These are phyloP conservation scores for Glebionis coronaria DNA, from an alignment of 129 eudicot species.

Conservation along the genomic window DNA sequence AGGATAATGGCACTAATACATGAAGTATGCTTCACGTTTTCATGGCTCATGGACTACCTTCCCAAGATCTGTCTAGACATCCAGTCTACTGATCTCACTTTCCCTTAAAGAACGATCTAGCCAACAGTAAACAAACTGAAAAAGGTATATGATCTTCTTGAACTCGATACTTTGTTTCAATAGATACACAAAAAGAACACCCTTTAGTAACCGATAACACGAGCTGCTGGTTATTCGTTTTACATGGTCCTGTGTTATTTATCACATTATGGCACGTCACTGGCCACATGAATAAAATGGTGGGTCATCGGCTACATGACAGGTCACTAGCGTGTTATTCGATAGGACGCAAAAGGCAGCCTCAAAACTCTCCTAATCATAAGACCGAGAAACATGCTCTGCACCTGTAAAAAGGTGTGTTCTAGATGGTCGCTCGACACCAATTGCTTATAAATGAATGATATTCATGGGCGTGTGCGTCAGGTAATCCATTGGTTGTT, in stretches of 20 bases:
- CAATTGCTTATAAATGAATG: too few relatives aligned
- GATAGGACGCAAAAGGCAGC: too few relatives aligned
- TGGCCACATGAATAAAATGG: too few relatives aligned
- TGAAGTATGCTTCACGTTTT: slow-evolving; percentile 48
- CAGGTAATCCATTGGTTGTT: too few relatives aligned
- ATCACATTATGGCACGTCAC: slow-evolving; percentile 68
- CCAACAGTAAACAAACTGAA: slow-evolving; percentile 62
- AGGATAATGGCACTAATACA: too few relatives aligned
- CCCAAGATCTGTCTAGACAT: slow-evolving; percentile 92
- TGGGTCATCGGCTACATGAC: too few relatives aligned
- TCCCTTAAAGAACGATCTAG: slow-evolving; percentile 72
- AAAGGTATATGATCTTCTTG: slow-evolving; percentile 77
- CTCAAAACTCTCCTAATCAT: too few relatives aligned
- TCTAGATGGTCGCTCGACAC: too few relatives aligned
- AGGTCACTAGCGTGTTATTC: too few relatives aligned
- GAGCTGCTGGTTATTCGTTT: slow-evolving; percentile 49
- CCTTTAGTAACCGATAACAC: slow-evolving; percentile 58
- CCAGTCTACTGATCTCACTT: slow-evolving; percentile 74
- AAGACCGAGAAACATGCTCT: too few relatives aligned
- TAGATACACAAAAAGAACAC: slow-evolving; percentile 56
- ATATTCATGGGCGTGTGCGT: too few relatives aligned
- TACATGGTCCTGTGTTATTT: slow-evolving; percentile 56
- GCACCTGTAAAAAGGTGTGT: too few relatives aligned
- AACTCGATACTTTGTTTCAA: slow-evolving; percentile 65
- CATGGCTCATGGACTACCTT: slow-evolving; percentile 93